These are phyloP conservation scores for Pythium biforme DNA, from an alignment of 352 stramenopile species.

Conservation along the genomic window DNA sequence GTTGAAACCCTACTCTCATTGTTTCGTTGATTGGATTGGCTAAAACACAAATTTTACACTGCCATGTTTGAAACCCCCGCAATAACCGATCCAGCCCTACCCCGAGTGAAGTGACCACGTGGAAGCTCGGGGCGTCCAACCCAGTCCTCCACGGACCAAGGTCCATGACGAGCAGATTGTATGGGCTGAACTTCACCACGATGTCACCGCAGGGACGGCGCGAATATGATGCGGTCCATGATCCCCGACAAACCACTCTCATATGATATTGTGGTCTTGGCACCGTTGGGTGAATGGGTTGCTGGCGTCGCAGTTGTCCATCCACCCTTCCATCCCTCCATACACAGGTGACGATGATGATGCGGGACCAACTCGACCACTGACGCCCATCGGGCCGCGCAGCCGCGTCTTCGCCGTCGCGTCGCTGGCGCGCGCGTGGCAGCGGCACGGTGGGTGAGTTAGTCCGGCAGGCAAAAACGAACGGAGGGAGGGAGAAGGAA, in stretches of 20 bases:
- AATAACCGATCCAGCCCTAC: constrained; percentile 12
- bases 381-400: too few species aligned
- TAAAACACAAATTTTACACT: background rate
- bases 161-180: constrained; percentile 6
- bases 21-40: background rate
- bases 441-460: too few species aligned
- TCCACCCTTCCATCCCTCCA: background rate
- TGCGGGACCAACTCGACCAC: background rate
- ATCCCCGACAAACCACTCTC: too few species aligned
- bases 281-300: too few species aligned
- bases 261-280: too few species aligned
- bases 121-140: constrained; percentile 18
- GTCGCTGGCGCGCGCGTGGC: too few species aligned
- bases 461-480: too few species aligned
- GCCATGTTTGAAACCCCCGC: background rate
- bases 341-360: background rate
- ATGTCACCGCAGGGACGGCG: constrained; percentile 3
- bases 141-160: constrained; percentile 19
- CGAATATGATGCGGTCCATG: background rate
- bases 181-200: background rate
- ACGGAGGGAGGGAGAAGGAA: too few species aligned
- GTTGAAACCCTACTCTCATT: constrained; percentile 9
- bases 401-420: background rate
- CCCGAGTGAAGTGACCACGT: constrained; percentile 17
- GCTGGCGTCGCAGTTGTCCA: background rate